These are phyloP conservation scores for Ophiosphaerella korrae DNA, from an alignment of 2,329 filamentous ascomycete species.

Conservation along the genomic window DNA sequence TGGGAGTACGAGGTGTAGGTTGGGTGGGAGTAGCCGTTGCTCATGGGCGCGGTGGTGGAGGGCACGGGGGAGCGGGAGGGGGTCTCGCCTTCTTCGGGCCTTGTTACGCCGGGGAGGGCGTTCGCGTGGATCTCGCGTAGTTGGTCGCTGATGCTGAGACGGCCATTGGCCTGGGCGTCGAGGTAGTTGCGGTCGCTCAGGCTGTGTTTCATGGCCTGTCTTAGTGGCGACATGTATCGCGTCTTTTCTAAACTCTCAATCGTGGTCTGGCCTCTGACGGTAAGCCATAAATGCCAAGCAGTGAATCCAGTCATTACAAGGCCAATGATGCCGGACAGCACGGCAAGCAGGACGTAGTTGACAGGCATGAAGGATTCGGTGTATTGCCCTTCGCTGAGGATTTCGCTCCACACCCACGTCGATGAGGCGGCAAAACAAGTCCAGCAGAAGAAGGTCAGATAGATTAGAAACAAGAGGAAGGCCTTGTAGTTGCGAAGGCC, in stretches of 20 bases:
- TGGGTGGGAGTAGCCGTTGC: constrained; percentile 52
- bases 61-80: constrained; percentile 47
- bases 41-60: constrained; percentile 30
- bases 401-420: constrained; percentile 83
- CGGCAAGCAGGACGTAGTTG: constrained; percentile 86
- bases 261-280: constrained; percentile 81
- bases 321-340: constrained; percentile 88
- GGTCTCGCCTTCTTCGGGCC: constrained; percentile 79
- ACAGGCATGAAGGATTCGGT: constrained; percentile 81
- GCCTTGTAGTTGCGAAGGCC: constrained; percentile 94
- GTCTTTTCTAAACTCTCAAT: constrained; percentile 98
- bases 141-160: constrained; percentile 64
- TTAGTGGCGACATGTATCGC: constrained; percentile 82
- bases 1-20: constrained; percentile 50
- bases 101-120: constrained; percentile 76
- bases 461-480: constrained; percentile 89
- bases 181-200: constrained; percentile 55
- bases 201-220: constrained; percentile 70
- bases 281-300: constrained; percentile 86
- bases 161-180: constrained; percentile 49
- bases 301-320: constrained; percentile 89
- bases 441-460: constrained; percentile 85
- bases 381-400: constrained; percentile 72
- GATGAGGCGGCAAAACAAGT: constrained; percentile 77
- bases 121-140: constrained; percentile 83